Percentiles rank a stretch among this genome's conserved stretches.
These are phyloP conservation scores for Lachnellula willkommii DNA, from an alignment of 2,329 filamentous ascomycete genomes.

Conservation along the genomic window DNA sequence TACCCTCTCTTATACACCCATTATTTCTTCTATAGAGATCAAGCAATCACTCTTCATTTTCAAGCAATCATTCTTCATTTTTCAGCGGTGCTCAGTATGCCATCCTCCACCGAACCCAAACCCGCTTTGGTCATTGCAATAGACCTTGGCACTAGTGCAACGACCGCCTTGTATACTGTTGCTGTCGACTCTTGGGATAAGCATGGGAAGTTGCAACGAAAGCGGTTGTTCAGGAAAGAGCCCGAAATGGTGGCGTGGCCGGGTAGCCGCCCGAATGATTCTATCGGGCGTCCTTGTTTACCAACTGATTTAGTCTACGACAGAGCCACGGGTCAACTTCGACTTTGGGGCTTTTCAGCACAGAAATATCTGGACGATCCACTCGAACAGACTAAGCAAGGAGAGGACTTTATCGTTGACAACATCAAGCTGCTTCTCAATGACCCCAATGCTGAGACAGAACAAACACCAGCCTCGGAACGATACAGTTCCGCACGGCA, in stretches of 20 bases:
- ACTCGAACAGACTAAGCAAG: neutral
- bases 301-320: slow-evolving; percentile 12
- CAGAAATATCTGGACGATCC: slow-evolving; percentile 11
- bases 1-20: neutral
- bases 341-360: slow-evolving; percentile 10
- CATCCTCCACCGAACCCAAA: neutral
- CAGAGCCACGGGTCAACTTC: slow-evolving; percentile 2
- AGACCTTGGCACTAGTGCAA: neutral
- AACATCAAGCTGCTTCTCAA: slow-evolving; percentile 11
- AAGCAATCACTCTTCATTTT: no score
- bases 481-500: slow-evolving; percentile 5
- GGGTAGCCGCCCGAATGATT: neutral
- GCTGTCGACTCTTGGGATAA: neutral
- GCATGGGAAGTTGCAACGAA: neutral
- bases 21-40: no score
- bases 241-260: slow-evolving; percentile 8
- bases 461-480: neutral
- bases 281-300: slow-evolving; percentile 7
- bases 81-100: no score
- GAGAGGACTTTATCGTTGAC: slow-evolving; percentile 11
- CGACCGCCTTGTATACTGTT: neutral
- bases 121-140: neutral
- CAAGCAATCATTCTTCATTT: no score
- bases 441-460: slow-evolving; percentile 2
- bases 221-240: neutral